Percentiles rank a stretch among this genome's conserved stretches.
These are phyloP conservation scores for Colletotrichum noveboracense DNA, from an alignment of 2,329 filamentous ascomycete species.

Conservation along the genomic window DNA sequence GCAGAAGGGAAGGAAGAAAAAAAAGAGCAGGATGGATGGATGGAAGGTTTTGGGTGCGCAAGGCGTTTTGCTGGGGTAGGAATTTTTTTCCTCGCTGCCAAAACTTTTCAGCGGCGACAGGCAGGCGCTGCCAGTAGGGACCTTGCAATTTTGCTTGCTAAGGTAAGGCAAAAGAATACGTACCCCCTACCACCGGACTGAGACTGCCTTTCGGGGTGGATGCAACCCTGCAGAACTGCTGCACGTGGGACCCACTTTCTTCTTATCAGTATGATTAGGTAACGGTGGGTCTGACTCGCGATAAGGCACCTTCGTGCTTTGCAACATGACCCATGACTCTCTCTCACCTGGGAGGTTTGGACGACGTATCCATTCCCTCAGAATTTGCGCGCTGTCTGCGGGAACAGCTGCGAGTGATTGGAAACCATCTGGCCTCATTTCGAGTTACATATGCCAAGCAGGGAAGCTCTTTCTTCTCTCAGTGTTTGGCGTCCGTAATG, in stretches of 20 bases:
- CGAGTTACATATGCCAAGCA: not conserved
- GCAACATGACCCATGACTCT: constrained; percentile 13
- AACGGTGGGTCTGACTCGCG: constrained; percentile 13
- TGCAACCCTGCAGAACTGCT: not conserved
- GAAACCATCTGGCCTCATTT: not conserved
- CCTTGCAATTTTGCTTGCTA: constrained; percentile 1
- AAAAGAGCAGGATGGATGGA: constrained; percentile 8
- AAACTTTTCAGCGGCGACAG: constrained; percentile 15
- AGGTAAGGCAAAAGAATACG: constrained; percentile 19
- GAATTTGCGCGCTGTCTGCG: not conserved
- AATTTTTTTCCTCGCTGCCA: constrained; percentile 21
- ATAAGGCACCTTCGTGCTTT: constrained; percentile 13
- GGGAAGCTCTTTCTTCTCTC: not conserved
- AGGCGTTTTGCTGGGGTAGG: constrained; percentile 9
- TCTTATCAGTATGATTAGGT: constrained; percentile 9
- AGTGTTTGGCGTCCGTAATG: not conserved
- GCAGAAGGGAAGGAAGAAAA: not conserved
- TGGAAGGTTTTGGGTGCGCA: constrained; percentile 11
- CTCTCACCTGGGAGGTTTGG: not conserved
- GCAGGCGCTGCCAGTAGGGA: constrained; percentile 4
- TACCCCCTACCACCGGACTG: not conserved
- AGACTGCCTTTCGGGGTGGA: not conserved
- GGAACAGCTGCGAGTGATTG: not conserved
- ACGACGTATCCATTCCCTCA: not conserved
- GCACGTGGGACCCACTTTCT: not conserved